These are phyloP conservation scores for Rhizomucor pusillus DNA, from an alignment of 371 early-diverging fungal species.

Conservation along the genomic window DNA sequence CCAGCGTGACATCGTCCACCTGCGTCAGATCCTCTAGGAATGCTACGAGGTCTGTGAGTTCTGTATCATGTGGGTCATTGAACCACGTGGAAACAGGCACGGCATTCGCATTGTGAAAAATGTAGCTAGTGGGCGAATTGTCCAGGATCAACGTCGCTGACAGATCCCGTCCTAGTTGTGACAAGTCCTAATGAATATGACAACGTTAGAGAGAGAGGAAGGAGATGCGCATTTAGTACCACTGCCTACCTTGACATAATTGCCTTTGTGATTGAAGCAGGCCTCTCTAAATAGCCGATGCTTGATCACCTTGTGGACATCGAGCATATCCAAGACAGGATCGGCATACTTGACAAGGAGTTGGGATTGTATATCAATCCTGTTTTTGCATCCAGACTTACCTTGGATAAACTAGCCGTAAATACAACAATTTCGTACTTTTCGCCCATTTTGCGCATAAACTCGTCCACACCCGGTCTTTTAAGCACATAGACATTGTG, in stretches of 20 bases:
- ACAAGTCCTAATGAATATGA: constrained; percentile 76
- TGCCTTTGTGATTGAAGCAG: constrained; percentile 93
- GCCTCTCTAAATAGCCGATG: constrained; percentile 95
- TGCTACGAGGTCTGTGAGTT: constrained; percentile 88
- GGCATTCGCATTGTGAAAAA: constrained; percentile 93
- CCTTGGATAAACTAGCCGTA: constrained; percentile 94
- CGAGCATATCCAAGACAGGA: constrained; percentile 93
- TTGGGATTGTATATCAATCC: neutral
- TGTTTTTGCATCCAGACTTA: constrained; percentile 27
- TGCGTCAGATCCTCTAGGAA: constrained; percentile 87
- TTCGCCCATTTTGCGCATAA: constrained; percentile 83
- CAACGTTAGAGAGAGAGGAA: neutral
- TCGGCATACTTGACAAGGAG: constrained; percentile 83
- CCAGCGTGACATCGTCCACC: constrained; percentile 86
- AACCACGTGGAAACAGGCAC: constrained; percentile 97
- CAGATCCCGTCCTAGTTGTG: constrained; percentile 84
- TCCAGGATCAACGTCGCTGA: constrained; percentile 80
- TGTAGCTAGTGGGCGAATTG: constrained; percentile 92
- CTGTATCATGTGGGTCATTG: constrained; percentile 93
- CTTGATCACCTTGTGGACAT: constrained; percentile 77
- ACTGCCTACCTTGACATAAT: constrained; percentile 86
- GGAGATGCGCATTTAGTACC: neutral
- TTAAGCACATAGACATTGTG: constrained; percentile 96
- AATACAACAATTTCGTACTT: constrained; percentile 94
- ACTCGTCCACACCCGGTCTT: constrained; percentile 93